Percentiles rank a stretch among this genome's conserved stretches.
Evolutionary conservation across 2,329 filamentous ascomycete species (phyloP).

Genomic region (Pyricularia grisea): DNA sequence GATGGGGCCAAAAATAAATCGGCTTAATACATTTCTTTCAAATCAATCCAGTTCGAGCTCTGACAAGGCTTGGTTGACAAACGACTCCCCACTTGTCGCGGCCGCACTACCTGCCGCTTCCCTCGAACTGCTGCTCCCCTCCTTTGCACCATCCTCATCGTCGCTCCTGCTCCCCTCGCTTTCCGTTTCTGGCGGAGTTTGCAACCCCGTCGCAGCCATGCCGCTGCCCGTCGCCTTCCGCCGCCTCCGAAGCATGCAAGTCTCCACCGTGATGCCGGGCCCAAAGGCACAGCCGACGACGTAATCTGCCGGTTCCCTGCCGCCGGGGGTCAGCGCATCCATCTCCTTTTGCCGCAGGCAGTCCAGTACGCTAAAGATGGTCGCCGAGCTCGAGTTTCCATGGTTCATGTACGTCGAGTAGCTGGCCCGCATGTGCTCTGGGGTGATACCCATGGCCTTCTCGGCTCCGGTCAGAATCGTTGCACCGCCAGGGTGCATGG

Average conservation of each 20-base stretch:
- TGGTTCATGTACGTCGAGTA: conserved; percentile 60
- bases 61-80: neutral
- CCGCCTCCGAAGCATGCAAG: conserved; percentile 53
- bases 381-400: conserved; percentile 62
- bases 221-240: conserved; percentile 16
- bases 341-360: conserved; percentile 49
- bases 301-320: conserved; percentile 39
- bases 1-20: neutral
- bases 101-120: neutral
- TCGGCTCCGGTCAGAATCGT: conserved; percentile 58
- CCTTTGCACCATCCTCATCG: conserved; percentile 19
- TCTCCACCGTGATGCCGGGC: conserved; percentile 59
- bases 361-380: conserved; percentile 59
- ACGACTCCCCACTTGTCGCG: neutral
- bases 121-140: neutral
- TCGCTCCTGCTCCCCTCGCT: conserved; percentile 36
- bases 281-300: conserved; percentile 62
- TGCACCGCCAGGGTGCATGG: conserved; percentile 60
- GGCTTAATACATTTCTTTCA: neutral
- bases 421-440: conserved; percentile 60
- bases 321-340: conserved; percentile 43
- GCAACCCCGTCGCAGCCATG: conserved; percentile 23
- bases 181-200: conserved; percentile 45
- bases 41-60: neutral
- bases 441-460: conserved; percentile 42